These are phyloP conservation scores for Marchantia polymorpha DNA, from an alignment of 225 moss, liverwort and hornwort genomes.

Conservation along the genomic window DNA sequence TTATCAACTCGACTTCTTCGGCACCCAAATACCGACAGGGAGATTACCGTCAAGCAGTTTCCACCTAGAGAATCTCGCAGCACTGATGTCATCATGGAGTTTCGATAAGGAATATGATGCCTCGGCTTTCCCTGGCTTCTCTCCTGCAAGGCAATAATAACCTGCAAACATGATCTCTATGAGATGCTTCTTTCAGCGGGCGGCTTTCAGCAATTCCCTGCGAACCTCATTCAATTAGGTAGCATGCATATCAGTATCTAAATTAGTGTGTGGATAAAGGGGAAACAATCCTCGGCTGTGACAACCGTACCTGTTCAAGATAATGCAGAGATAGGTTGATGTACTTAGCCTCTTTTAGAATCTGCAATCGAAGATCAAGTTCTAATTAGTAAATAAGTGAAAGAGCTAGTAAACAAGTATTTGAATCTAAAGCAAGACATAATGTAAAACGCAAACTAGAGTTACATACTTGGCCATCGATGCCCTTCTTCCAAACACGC, in stretches of 20 bases:
- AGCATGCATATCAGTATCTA: neutral
- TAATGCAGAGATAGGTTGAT: constrained; percentile 87
- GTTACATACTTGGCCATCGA: constrained; percentile 69
- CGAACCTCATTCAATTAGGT: neutral
- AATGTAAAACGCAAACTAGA: no score
- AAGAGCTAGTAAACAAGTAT: no score
- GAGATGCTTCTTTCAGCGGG: neutral
- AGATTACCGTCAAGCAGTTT: constrained; percentile 70
- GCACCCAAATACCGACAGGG: neutral
- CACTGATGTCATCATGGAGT: constrained; percentile 92
- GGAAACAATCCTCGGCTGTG: constrained; percentile 9
- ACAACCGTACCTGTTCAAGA: constrained; percentile 58
- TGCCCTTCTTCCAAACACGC: constrained; percentile 76
- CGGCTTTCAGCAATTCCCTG: neutral
- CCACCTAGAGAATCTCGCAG: constrained; percentile 86
- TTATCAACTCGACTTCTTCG: no score
- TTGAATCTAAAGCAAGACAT: no score
- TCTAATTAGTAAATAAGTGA: neutral
- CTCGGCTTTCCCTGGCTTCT: constrained; percentile 64
- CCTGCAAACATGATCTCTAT: constrained; percentile 38
- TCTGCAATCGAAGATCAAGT: constrained; percentile 33
- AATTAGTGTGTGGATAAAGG: neutral
- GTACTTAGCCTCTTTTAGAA: constrained; percentile 74
- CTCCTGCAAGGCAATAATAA: constrained; percentile 82
- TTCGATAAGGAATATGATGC: constrained; percentile 82